Conservation (phyloP, 75 land plant genomes). For the Pseudotsuga menziesii region DNA sequence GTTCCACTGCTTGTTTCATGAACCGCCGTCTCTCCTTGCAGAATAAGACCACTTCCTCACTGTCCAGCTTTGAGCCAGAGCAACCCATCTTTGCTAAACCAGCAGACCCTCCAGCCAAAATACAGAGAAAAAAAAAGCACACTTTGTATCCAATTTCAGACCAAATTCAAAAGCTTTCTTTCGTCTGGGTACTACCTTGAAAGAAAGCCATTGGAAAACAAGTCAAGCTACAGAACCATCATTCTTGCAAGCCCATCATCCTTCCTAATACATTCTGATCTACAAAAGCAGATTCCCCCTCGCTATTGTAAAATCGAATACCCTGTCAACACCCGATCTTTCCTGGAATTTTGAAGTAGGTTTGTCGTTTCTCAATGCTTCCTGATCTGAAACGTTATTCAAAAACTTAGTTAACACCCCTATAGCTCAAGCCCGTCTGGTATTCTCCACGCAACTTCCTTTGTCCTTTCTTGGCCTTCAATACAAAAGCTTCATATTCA, state of each 20-base stretch:
- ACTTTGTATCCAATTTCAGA: not conserved
- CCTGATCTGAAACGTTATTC: not conserved
- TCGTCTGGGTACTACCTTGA: not conserved
- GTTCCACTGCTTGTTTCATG: slow-evolving; percentile 76
- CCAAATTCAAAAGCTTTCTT: not conserved
- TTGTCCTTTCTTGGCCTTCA: not conserved
- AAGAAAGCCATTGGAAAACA: not conserved
- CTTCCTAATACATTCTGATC: not conserved
- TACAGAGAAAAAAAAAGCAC: not conserved
- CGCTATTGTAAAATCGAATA: not conserved
- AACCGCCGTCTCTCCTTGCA: slow-evolving; percentile 80
- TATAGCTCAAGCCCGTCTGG: no score
- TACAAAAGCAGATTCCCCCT: not conserved
- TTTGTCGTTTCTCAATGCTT: not conserved
- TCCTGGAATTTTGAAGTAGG: not conserved
- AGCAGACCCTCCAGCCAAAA: not conserved
- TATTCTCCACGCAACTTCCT: not conserved
- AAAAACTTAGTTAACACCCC: not conserved
- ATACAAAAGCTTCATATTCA: not conserved
- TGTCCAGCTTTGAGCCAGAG: slow-evolving; percentile 75
- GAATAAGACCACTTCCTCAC: slow-evolving; percentile 74
- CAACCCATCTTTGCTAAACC: slow-evolving; percentile 67
- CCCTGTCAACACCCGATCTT: not conserved
- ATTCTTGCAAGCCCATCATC: not conserved
- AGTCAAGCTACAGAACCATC: not conserved